Evolutionary conservation across 805 yeast genomes (phyloP).

Genomic region (Kazachstania bromeliacearum): DNA sequence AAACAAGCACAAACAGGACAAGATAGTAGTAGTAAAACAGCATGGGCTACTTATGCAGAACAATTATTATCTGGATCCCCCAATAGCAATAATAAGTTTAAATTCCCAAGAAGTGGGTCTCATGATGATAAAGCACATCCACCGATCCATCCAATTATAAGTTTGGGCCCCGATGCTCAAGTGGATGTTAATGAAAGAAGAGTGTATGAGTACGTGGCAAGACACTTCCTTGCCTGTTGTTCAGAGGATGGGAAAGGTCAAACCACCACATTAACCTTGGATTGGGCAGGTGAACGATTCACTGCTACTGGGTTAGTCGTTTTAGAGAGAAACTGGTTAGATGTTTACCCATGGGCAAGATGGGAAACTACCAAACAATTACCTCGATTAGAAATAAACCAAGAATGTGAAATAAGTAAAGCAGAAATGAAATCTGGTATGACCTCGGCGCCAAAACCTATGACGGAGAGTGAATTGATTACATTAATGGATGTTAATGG

Average conservation of each 20-base stretch:
- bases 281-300: constrained; percentile 76
- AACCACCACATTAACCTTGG: constrained; percentile 47
- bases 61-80: constrained; percentile 28
- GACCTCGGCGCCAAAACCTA: constrained; percentile 70
- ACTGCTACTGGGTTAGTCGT: constrained; percentile 68
- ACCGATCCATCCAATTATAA: constrained; percentile 78
- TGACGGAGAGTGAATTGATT: constrained; percentile 89
- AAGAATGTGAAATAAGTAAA: constrained; percentile 43
- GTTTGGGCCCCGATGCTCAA: constrained; percentile 24
- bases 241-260: constrained; percentile 83
- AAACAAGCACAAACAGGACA: constrained; percentile 38
- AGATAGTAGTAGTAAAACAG: constrained; percentile 46
- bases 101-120: constrained; percentile 68
- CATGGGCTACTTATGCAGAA: constrained; percentile 75
- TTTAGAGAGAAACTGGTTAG: constrained; percentile 63
- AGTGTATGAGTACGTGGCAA: constrained; percentile 77
- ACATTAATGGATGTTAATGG: constrained; percentile 94
- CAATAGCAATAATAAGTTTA: constrained; percentile 34
- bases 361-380: constrained; percentile 65
- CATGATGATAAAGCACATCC: constrained; percentile 96
- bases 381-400: constrained; percentile 54
- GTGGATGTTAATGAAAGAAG: constrained; percentile 38
- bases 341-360: constrained; percentile 64
- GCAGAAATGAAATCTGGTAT: constrained; percentile 62
- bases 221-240: constrained; percentile 86